Base-by-base conservation (phyloP, 768 basidiomycete genomes). In the Daedaleopsis nitida region DNA sequence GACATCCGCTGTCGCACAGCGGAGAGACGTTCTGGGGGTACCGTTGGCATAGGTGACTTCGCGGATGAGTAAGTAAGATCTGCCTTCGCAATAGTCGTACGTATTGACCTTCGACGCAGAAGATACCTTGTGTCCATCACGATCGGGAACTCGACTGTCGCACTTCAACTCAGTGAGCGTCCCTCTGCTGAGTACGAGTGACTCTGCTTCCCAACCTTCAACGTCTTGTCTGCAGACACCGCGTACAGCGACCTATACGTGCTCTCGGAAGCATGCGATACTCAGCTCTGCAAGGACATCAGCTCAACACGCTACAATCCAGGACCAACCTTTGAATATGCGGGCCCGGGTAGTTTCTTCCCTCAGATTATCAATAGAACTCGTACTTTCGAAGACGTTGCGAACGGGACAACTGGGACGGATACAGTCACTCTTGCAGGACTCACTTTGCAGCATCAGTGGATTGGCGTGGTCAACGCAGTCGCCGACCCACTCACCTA, bases 201-300 rank as follows among this genome's bases (percentile, higher is more conserved):
- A 37, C 19, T 52, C 27, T 32, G 7, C 27, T 7, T 32, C 27
- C 27, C 27, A 32, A 7, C 7, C 7, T 32, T 7, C 7, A 3
- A 32, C 27, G 27, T 7, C 27, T 7, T 32, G 7, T 32, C 27
- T 32, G 27, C 27, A 89, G 91, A 92, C 63, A 90, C 89, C 2
- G 91, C 90, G 35, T 91, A 90, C 3, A 86, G 89, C 16, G 90
- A 92, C 69, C 70, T 91, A 6, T 92, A 89, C 90, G 82, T 88
- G 11, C 74, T 86, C 52, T 87, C 88, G 0, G 80, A 83, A 47
- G 72, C 78, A 0, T 91, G 87, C 70, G 72, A 72, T 9, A 69
- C 78, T 0, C 45, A 32, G 12, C 37, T 56, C 14, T 81, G 79
- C 59, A 77, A 78, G 50, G 59, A 73, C 3, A 72, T 69, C 37